Evolutionary conservation across 495 filamentous ascomycete genomes (phyloP), one percentile per base, ranked within the genome.

Genomic region (Podospora tetraspora): DNA sequence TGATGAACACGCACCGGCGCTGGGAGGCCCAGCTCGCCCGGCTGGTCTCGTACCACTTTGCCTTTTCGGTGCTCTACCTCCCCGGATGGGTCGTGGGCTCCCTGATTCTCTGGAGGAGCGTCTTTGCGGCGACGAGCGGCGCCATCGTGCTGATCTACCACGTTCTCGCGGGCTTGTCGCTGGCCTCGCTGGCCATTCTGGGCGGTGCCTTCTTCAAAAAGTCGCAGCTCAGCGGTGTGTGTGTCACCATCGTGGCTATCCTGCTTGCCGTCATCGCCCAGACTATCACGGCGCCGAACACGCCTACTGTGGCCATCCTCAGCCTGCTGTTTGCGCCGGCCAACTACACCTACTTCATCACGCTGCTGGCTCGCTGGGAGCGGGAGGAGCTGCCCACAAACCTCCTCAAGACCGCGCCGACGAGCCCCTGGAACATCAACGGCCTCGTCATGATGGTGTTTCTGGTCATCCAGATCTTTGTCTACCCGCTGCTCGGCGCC

Each of bases 221-320:
- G 73, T 87, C 92, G 1, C 92, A 95, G 77, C 82, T 95, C 27
- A 91, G 78, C 64, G 92, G 92, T 23, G 91, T 93, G 64, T 82
- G 86, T 5, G 79, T 86, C 6, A 86, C 87, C 12, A 86, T 94
- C 22, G 72, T 86, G 32, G 84, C 84, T n/a, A 79, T 94, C 21
- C 74, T 91, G 59, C 76, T 93, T 11, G 91, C 86, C 21, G 84
- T 95, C 58, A 74, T 90, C 6, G 88, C 90, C 0, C 91, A 94
- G 76, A 84, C 90, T 16, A 73, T 87, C 29, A 83, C 80, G 0
- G 84, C 82, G 30, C 79, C 81, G n/a, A 82, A 73, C 23, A 88
- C 88, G 19, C 85, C 78, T 11, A 81, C 86, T 3, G 86, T 92
- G 7, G 80, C 81, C 2, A 79, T 89, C 8, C 82, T 95, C 9